A percentile compares a stretch with the other conserved stretches of the same genome.
Conservation (phyloP, 164 flowering plant species). For the Warburgia ugandensis region DNA sequence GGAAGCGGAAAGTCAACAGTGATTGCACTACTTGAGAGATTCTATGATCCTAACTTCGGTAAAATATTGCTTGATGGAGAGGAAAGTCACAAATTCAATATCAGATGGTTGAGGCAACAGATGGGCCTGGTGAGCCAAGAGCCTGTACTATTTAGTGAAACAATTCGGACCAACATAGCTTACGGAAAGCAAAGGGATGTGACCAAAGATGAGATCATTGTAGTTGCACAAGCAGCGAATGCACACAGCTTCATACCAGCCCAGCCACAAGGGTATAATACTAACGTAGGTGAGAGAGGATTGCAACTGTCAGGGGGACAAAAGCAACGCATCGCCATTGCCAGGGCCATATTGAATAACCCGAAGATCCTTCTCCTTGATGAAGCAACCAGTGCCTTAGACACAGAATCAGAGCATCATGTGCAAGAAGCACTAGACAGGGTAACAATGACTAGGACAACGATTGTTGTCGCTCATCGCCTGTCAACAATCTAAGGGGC, state of each 20-base stretch:
- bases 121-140: constrained; percentile 77
- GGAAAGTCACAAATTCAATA: constrained; percentile 32
- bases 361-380: constrained; percentile 65
- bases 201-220: constrained; percentile 54
- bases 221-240: constrained; percentile 53
- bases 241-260: constrained; percentile 67
- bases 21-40: constrained; percentile 58
- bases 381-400: constrained; percentile 72
- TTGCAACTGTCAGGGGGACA: constrained; percentile 72
- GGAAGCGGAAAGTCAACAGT: constrained; percentile 78
- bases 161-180: constrained; percentile 62
- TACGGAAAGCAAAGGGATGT: constrained; percentile 49
- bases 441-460: constrained; percentile 60
- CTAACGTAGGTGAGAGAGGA: constrained; percentile 69
- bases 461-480: constrained; percentile 65
- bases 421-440: constrained; percentile 64
- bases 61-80: constrained; percentile 39
- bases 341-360: constrained; percentile 57
- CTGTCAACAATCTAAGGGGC: constrained; percentile 56
- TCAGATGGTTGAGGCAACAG: constrained; percentile 68
- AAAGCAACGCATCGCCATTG: constrained; percentile 72
- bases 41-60: constrained; percentile 67
- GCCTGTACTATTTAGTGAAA: constrained; percentile 65
- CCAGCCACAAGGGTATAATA: constrained; percentile 61
- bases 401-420: constrained; percentile 60